These are phyloP conservation scores for Juglanconis oblonga DNA, from an alignment of 2,329 filamentous ascomycete genomes.

Conservation along the genomic window DNA sequence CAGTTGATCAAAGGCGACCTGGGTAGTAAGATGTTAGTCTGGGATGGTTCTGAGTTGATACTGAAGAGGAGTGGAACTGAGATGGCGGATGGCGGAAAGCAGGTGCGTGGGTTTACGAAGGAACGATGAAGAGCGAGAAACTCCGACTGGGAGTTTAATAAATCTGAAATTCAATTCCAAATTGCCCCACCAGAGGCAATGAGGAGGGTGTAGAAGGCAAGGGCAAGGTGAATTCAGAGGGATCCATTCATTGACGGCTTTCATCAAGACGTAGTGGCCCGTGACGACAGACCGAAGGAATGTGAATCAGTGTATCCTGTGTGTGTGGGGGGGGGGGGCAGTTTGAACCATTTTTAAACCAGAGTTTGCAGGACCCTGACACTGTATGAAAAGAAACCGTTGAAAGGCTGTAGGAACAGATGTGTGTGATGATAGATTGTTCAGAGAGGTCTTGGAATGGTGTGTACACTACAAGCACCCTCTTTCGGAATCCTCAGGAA, in stretches of 20 bases:
- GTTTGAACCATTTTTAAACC: not conserved
- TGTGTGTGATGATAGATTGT: no score
- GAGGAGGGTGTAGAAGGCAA: no score
- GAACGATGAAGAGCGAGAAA: not conserved
- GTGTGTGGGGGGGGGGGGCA: not conserved
- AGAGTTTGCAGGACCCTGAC: not conserved
- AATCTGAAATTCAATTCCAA: no score
- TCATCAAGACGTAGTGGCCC: not conserved
- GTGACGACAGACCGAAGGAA: not conserved
- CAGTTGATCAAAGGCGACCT: slow-evolving; percentile 30
- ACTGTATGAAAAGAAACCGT: not conserved
- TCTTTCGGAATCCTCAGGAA: not conserved
- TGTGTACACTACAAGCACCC: not conserved
- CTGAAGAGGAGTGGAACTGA: not conserved
- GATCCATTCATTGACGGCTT: no score
- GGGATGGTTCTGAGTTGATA: not conserved
- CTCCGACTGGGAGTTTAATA: no score
- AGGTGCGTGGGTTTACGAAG: not conserved
- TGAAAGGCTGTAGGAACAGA: no score
- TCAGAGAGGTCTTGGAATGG: not conserved
- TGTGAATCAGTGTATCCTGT: not conserved
- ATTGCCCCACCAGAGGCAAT: not conserved
- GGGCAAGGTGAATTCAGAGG: no score
- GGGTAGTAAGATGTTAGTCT: not conserved
- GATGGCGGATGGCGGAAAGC: not conserved